phyloP scores from a whole-genome alignment of 2,329 filamentous ascomycete genomes.

The Exserohilum turcica region DNA sequence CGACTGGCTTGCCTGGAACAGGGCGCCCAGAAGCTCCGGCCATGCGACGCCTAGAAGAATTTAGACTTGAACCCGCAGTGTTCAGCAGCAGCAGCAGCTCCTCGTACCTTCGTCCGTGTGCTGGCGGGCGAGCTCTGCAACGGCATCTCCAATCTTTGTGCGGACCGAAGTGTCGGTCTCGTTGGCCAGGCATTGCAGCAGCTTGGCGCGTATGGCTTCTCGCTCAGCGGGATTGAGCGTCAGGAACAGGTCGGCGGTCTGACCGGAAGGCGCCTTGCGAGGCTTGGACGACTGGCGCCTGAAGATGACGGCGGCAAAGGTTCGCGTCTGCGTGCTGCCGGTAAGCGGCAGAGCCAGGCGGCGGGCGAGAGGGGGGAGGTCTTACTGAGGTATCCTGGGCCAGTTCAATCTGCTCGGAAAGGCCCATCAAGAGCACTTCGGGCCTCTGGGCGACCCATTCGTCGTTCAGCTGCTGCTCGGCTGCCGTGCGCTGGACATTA shows the following conservation, averaged over 20 bases:
- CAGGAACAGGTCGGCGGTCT: constrained; percentile 82
- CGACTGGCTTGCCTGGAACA: constrained; percentile 91
- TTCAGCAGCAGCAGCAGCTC: not conserved
- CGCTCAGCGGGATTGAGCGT: constrained; percentile 76
- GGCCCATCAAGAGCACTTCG: constrained; percentile 87
- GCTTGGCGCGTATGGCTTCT: constrained; percentile 78
- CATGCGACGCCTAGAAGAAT: constrained; percentile 72
- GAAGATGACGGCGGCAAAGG: constrained; percentile 93
- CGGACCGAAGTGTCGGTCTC: constrained; percentile 77
- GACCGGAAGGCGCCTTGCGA: constrained; percentile 71
- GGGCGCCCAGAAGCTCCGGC: constrained; percentile 82
- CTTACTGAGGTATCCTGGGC: constrained; percentile 73
- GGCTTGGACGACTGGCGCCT: constrained; percentile 90
- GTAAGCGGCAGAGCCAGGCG: constrained; percentile 8
- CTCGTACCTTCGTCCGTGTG: constrained; percentile 86
- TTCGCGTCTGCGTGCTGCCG: constrained; percentile 67
- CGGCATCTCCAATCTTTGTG: constrained; percentile 97
- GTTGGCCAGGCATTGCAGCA: constrained; percentile 74
- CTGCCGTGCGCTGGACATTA: constrained; percentile 81
- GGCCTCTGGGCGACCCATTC: constrained; percentile 85
- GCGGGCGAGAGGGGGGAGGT: not conserved
- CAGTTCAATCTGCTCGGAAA: constrained; percentile 87
- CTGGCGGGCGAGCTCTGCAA: constrained; percentile 92
- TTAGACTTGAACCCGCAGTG: constrained; percentile 3
- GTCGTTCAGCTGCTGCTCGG: constrained; percentile 87